Evolutionary conservation across 2,329 filamentous ascomycete genomes (phyloP).

Genomic region (Ceratocystis colombiana): DNA sequence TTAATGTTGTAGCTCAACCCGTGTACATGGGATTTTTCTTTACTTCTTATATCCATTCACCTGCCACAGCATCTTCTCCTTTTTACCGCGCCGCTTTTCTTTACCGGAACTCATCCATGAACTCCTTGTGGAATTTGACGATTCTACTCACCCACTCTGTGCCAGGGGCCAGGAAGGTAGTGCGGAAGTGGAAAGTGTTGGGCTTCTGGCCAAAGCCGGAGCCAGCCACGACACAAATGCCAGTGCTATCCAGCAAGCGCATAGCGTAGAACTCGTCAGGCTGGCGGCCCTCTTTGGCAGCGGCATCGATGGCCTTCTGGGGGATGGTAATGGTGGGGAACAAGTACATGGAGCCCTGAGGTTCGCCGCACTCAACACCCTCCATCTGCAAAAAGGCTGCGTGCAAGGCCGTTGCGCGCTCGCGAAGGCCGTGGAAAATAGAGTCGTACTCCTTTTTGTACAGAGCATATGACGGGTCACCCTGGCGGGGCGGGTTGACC

Average conservation of each 20-base stretch:
- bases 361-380: slow-evolving; percentile 79
- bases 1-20: neutral
- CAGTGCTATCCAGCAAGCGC: slow-evolving; percentile 81
- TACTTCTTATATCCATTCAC: neutral
- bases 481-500: slow-evolving; percentile 84
- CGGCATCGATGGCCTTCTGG: slow-evolving; percentile 63
- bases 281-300: slow-evolving; percentile 58
- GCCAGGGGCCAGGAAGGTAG: slow-evolving; percentile 90
- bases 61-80: neutral
- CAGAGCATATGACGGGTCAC: slow-evolving; percentile 71
- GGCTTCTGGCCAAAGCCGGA: slow-evolving; percentile 91
- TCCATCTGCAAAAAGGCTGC: slow-evolving; percentile 91
- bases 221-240: slow-evolving; percentile 87
- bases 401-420: slow-evolving; percentile 76
- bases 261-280: slow-evolving; percentile 94
- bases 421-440: slow-evolving; percentile 67
- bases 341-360: slow-evolving; percentile 96
- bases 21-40: neutral
- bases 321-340: slow-evolving; percentile 88
- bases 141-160: slow-evolving; percentile 89
- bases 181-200: slow-evolving; percentile 84
- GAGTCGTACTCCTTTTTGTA: slow-evolving; percentile 77
- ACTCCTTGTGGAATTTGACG: slow-evolving; percentile 80
- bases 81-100: slow-evolving; percentile 20
- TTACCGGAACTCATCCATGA: slow-evolving; percentile 69